Conservation (phyloP, 768 basidiomycete genomes). For the Leccinum aurantiacum region DNA sequence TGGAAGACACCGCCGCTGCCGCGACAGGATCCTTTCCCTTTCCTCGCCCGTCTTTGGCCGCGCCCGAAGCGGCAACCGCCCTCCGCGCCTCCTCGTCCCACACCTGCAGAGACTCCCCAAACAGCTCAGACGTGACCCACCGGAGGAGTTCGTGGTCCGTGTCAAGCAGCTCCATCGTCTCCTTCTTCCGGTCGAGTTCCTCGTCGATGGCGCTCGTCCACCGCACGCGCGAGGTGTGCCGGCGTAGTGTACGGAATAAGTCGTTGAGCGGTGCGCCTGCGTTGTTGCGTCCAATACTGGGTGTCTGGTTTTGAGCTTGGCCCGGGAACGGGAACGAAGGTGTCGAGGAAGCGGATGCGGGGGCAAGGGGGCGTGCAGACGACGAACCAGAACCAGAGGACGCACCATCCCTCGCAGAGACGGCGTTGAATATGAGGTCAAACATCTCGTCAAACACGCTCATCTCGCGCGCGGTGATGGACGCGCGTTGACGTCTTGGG, state of each 20-base stretch:
- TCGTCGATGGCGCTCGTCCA: slow-evolving; percentile 54
- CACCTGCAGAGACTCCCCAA: slow-evolving; percentile 50
- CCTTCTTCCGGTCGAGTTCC: slow-evolving; percentile 65
- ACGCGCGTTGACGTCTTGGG: slow-evolving; percentile 41
- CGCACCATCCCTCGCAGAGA: slow-evolving; percentile 34
- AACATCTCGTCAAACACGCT: slow-evolving; percentile 73
- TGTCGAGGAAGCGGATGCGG: background rate
- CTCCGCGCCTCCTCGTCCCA: slow-evolving; percentile 42
- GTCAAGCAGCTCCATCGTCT: slow-evolving; percentile 67
- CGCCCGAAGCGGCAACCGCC: slow-evolving; percentile 31
- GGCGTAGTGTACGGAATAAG: slow-evolving; percentile 55
- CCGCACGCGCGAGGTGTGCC: slow-evolving; percentile 47
- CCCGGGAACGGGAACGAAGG: background rate
- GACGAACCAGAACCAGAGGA: slow-evolving; percentile 1
- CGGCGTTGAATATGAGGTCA: slow-evolving; percentile 63
- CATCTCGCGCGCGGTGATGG: slow-evolving; percentile 69
- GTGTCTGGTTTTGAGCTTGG: slow-evolving; percentile 2
- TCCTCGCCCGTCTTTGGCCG: background rate
- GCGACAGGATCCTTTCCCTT: background rate
- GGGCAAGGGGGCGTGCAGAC: background rate
- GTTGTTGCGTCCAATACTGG: slow-evolving; percentile 18
- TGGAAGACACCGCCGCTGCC: too few relatives aligned
- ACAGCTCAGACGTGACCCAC: slow-evolving; percentile 72
- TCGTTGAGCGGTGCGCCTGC: slow-evolving; percentile 38
- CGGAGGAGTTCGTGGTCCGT: slow-evolving; percentile 70